Conservation (phyloP, 2,329 filamentous ascomycete genomes). For the Emericellopsis cladophorae region DNA sequence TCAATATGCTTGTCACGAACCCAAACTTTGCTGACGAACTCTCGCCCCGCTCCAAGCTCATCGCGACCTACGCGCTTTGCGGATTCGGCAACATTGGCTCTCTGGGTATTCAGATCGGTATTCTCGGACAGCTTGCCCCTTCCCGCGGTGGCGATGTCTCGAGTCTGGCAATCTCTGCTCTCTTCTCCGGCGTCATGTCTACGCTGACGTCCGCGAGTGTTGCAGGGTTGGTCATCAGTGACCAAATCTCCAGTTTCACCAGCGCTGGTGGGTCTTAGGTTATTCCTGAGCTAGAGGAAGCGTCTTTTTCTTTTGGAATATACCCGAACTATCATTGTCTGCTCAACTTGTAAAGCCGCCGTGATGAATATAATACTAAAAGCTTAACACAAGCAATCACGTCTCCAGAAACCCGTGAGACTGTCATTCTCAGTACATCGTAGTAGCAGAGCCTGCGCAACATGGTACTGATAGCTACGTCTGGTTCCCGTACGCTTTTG, state of each 20-base stretch:
- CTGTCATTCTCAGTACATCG: too few relatives aligned
- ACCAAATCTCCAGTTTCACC: constrained; percentile 15
- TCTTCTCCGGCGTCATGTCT: constrained; percentile 65
- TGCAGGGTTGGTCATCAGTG: constrained; percentile 61
- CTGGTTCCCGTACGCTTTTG: too few relatives aligned
- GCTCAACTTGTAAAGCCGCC: neutral
- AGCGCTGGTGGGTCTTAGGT: neutral
- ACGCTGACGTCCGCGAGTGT: constrained; percentile 70
- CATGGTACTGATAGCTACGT: too few relatives aligned
- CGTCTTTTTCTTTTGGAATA: neutral
- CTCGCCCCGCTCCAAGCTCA: constrained; percentile 59
- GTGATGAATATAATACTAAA: neutral
- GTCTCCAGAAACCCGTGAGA: too few relatives aligned
- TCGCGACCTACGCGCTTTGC: constrained; percentile 78
- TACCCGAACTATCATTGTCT: neutral
- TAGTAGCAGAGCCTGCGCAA: too few relatives aligned
- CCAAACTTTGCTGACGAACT: constrained; percentile 43
- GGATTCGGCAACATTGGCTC: constrained; percentile 79
- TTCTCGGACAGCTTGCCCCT: constrained; percentile 70
- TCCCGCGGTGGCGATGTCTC: constrained; percentile 63
- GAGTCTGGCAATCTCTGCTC: constrained; percentile 60
- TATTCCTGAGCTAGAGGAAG: neutral
- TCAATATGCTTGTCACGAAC: constrained; percentile 43
- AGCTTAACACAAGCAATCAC: neutral
- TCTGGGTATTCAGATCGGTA: constrained; percentile 80